A percentile compares a stretch with the other conserved stretches of the same genome.
Evolutionary conservation across 345 rosid species (phyloP).

Genomic region (Balakata baccata): DNA sequence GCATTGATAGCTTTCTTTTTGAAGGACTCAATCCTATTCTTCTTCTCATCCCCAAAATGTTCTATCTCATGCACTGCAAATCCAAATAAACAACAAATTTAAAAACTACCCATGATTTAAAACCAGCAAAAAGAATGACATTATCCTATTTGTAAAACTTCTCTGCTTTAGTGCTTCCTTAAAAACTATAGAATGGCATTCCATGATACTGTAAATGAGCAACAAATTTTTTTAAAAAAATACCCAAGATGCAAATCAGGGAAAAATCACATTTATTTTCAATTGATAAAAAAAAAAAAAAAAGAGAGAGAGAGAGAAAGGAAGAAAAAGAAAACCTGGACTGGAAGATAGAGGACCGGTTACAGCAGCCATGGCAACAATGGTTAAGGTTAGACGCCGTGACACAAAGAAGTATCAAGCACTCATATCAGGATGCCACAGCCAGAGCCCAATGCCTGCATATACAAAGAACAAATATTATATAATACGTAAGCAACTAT

Average conservation of each 20-base stretch:
- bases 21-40: slow-evolving; percentile 59
- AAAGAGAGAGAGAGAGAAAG: not conserved
- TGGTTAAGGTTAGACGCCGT: not conserved
- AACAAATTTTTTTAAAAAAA: not conserved
- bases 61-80: slow-evolving; percentile 33
- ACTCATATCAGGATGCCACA: slow-evolving; percentile 18
- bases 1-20: slow-evolving; percentile 59
- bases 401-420: slow-evolving; percentile 16
- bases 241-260: not conserved
- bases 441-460: slow-evolving; percentile 40
- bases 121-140: not conserved
- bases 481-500: not conserved
- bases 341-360: slow-evolving; percentile 30
- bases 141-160: not conserved
- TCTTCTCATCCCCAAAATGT: slow-evolving; percentile 43
- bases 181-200: not conserved
- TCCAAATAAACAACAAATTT: not conserved
- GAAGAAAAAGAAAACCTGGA: slow-evolving; percentile 20
- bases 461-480: not conserved
- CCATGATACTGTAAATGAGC: not conserved
- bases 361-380: slow-evolving; percentile 34
- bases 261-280: not conserved
- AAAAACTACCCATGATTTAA: not conserved
- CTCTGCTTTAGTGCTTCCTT: not conserved
- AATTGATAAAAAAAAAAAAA: not conserved